Evolutionary conservation across 305 asterid genomes (phyloP).

Genomic region (Solanum hybrid): DNA sequence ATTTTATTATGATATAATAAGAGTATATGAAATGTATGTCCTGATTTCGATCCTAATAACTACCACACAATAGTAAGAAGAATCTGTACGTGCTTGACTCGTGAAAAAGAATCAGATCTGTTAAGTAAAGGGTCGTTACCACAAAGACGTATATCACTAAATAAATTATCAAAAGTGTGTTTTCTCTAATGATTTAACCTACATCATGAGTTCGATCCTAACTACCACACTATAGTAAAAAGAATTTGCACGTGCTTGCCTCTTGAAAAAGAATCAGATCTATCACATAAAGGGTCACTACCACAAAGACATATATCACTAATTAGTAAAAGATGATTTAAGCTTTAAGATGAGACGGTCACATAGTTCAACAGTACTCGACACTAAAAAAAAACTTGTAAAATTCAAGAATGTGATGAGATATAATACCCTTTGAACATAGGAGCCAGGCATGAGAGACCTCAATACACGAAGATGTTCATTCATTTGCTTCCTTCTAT

Average conservation of each 20-base stretch:
- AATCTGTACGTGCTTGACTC: not conserved
- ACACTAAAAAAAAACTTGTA: not conserved
- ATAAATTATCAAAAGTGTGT: not conserved
- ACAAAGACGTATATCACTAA: not conserved
- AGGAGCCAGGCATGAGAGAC: slow-evolving; percentile 96
- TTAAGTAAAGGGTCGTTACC: not conserved
- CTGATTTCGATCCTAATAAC: not conserved
- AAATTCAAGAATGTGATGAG: not conserved
- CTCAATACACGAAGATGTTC: slow-evolving; percentile 86
- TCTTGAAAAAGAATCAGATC: not conserved
- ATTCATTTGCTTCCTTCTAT: slow-evolving; percentile 96
- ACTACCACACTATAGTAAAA: not conserved
- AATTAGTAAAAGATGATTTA: not conserved
- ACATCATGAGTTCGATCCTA: not conserved
- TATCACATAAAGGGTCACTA: not conserved
- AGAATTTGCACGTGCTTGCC: not conserved
- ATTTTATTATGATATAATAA: not conserved
- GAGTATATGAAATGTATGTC: not conserved
- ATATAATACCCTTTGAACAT: slow-evolving; percentile 76
- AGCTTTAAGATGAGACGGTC: not conserved
- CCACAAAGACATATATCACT: not conserved
- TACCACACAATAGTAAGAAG: not conserved
- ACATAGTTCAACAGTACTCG: not conserved
- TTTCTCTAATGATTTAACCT: not conserved
- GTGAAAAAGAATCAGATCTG: not conserved